Base-by-base conservation (phyloP, 495 filamentous ascomycete genomes). In the Penicillium lividum region DNA sequence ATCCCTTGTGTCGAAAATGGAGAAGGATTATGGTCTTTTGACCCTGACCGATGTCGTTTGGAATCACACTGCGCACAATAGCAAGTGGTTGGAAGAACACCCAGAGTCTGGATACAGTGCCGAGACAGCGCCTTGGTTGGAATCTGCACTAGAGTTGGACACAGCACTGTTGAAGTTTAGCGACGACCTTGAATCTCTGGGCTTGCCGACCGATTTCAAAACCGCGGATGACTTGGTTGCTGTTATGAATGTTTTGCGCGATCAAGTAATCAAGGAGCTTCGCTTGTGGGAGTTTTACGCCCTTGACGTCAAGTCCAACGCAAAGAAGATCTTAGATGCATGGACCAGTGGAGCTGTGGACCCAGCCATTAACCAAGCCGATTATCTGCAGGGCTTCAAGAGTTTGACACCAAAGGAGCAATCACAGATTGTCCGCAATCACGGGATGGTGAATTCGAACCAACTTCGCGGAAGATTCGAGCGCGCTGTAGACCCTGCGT, bases 11-110 rank as follows among this genome's bases (percentile, higher is more conserved):
- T 72, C 83, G 25, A 89, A 83, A 68, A 89, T 99, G 84, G 90
- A 95, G 68, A 84, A 88, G 29, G 85, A 96, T 42, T 85, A 93
- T 68, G 89, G 89, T 0, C 76, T 99, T 48, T 79, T 98, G 46
- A 92, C 89, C 60, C 71, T 99, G 76, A 97, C 94, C 3, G 95
- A 99, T 69, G 92, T 99, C 48, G 95, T 99, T 27, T 93, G 92
- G 84, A 99, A 99, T 62, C 95, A 99, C 71, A 99, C 95, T 27
- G 95, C 95, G 3, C 81, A 97, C 72, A 97, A 98, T 72, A 97
- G 89, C 73, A 83, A 87, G 58, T 99, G 95, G 95, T 78, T 99
- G 16, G 81, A 96, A 68, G 88, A 92, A 54, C 93, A 99, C 63
- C 95, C 95, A 3, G 95, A 99, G 63, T 89, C 92, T 51, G 95